A percentile compares a stretch with the other conserved stretches of the same genome.
These are phyloP conservation scores for Lactarius quietus DNA, from an alignment of 768 basidiomycete genomes.

Conservation along the genomic window DNA sequence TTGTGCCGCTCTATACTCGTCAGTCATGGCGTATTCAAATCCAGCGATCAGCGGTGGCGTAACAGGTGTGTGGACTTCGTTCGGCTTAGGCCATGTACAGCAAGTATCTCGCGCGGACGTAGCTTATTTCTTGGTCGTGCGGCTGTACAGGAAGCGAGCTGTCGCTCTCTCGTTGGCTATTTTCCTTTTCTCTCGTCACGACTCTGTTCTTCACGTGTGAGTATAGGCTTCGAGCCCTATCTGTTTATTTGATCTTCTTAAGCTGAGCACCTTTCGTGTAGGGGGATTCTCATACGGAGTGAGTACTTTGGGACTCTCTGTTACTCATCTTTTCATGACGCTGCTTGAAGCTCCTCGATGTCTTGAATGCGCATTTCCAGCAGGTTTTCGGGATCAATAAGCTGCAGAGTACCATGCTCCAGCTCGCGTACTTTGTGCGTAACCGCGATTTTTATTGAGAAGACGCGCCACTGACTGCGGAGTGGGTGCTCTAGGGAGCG, in stretches of 20 bases:
- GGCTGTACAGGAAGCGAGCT: conserved; percentile 19
- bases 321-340: background rate
- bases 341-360: conserved; percentile 54
- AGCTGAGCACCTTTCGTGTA: conserved; percentile 20
- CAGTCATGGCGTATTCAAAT: background rate
- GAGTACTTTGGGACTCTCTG: conserved; percentile 25
- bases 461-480: background rate
- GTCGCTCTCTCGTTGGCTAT: conserved; percentile 39
- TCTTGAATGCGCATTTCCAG: conserved; percentile 73
- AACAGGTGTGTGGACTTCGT: conserved; percentile 4
- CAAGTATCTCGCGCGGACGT: background rate
- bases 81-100: background rate
- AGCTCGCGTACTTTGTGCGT: conserved; percentile 65
- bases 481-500: conserved; percentile 43
- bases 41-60: background rate
- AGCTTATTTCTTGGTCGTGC: background rate
- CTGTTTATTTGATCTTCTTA: background rate
- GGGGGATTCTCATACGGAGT: conserved; percentile 71
- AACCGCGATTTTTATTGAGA: background rate
- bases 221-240: conserved; percentile 25
- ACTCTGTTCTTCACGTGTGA: conserved; percentile 72
- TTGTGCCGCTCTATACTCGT: background rate
- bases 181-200: conserved; percentile 66
- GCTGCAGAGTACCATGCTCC: conserved; percentile 69
- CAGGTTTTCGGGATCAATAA: conserved; percentile 61